Base-by-base conservation (phyloP, 441 rosid species). In the Erodium texanum region DNA sequence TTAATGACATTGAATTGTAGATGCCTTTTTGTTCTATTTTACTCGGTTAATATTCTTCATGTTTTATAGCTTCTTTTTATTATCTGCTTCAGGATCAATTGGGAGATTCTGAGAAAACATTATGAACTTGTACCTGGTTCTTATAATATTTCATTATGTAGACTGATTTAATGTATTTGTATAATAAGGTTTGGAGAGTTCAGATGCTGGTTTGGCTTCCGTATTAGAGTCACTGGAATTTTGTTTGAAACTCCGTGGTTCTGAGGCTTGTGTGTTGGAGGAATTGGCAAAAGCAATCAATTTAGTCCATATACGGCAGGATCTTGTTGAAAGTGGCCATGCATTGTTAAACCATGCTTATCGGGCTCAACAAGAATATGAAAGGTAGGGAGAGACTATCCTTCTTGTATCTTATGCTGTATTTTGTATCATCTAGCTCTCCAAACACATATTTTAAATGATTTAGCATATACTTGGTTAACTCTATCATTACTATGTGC, bases 291-390 rank as follows among this genome's bases (percentile, higher is more conserved):
- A 85, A 75, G 92, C 97, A 71, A 89, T 93, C 72, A 85, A 89
- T 79, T 78, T 87, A 83, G 97, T 91, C 67, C 91, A 94, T 77
- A 78, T 78, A 73, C 84, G 89, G 61, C 83, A 82, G 68, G 93
- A 89, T 84, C 89, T 94, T 38, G 93, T 88, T 70, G 96, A 89
- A 81, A 89, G 96, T 81, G 96, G 98, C 24, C 90, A 79, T 82
- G 54, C 90, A 36, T 75, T 89, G 68, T 76, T 87, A 76, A 87
- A 87, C 68, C 94, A 89, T 72, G 97, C 98, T 43, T 87, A 84
- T 69, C 84, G 77, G 52, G 89, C 92, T 64, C 91, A 88, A 75
- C 94, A 93, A 81, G 96, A 90, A 73, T 89, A 88, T 70, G 91
- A 89, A 78, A 94, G 92, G 97, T 94, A 80, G n/a, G n/a, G 50